phyloP scores from a whole-genome alignment of 2,329 filamentous ascomycete species.

The Chaetomium globosum region DNA sequence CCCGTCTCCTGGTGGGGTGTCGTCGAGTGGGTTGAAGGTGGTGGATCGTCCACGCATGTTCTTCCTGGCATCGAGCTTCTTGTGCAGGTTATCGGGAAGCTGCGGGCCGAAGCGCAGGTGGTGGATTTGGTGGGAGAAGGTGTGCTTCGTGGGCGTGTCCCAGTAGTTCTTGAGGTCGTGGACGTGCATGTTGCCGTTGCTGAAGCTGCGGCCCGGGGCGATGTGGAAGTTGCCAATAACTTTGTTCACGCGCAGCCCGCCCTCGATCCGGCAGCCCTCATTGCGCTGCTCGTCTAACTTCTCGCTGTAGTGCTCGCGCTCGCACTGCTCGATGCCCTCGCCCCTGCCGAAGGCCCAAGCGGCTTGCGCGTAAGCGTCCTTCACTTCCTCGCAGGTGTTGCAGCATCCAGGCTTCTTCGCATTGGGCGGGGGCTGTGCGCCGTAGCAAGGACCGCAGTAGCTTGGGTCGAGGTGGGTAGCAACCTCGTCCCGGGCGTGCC shows the following conservation, averaged over 20 bases:
- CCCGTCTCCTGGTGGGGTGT: constrained; percentile 71
- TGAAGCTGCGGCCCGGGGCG: constrained; percentile 93
- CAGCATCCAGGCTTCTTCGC: constrained; percentile 86
- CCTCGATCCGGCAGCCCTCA: constrained; percentile 94
- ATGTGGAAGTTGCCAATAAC: constrained; percentile 99
- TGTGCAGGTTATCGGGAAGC: constrained; percentile 70
- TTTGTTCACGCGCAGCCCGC: constrained; percentile 92
- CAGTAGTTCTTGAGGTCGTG: constrained; percentile 97
- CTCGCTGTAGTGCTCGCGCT: constrained; percentile 90
- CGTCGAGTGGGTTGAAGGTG: constrained; percentile 91
- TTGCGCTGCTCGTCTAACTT: constrained; percentile 82
- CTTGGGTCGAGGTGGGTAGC: constrained; percentile 80
- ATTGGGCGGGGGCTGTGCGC: constrained; percentile 71
- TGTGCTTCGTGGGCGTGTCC: constrained; percentile 73
- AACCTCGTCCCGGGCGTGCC: constrained; percentile 67
- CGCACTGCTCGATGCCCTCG: constrained; percentile 91
- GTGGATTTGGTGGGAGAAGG: constrained; percentile 88
- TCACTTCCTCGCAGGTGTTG: constrained; percentile 94
- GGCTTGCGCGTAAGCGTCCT: constrained; percentile 85
- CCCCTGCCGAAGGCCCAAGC: constrained; percentile 95
- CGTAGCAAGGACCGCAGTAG: constrained; percentile 95
- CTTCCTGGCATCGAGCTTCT: constrained; percentile 59
- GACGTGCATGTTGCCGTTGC: constrained; percentile 93
- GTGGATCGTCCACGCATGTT: constrained; percentile 77
- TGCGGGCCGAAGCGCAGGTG: constrained; percentile 90